These are phyloP conservation scores for Tetraselmis striata DNA, from an alignment of 139 green algal genomes.

Conservation along the genomic window DNA sequence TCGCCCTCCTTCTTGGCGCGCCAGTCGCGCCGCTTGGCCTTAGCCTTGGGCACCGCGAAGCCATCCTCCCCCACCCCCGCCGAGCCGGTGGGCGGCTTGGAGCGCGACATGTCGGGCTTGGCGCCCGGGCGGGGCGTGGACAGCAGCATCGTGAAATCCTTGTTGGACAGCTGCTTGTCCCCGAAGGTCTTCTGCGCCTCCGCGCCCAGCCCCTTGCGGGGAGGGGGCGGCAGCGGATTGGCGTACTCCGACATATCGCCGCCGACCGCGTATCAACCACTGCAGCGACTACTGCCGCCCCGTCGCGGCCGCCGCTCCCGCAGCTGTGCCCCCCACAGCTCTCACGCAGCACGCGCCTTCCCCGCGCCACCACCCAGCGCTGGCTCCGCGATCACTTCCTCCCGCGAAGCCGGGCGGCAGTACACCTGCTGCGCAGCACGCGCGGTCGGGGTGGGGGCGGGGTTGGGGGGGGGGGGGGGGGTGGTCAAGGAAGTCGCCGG, in stretches of 20 bases:
- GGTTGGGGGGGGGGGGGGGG: no score
- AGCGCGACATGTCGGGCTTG: background rate
- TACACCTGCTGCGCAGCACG: no score
- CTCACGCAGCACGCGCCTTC: no score
- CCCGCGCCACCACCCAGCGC: no score
- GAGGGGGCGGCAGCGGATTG: constrained; percentile 1
- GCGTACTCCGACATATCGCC: constrained; percentile 1
- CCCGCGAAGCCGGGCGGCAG: no score
- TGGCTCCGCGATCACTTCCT: no score
- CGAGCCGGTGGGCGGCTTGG: background rate
- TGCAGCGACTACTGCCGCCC: no score
- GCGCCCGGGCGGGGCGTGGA: constrained; percentile 38
- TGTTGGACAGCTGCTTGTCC: constrained; percentile 46
- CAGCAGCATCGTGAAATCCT: constrained; percentile 59
- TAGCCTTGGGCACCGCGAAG: constrained; percentile 17
- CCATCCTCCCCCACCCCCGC: background rate
- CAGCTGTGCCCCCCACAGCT: no score
- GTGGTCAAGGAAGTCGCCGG: no score
- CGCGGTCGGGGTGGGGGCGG: no score
- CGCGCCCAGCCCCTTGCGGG: background rate
- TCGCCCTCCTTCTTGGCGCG: constrained; percentile 10
- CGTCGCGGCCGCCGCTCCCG: no score
- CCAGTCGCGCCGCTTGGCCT: constrained; percentile 20
- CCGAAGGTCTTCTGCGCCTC: background rate
- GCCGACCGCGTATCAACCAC: no score